These are phyloP conservation scores for Aspergillus intermedius DNA, from an alignment of 2,329 filamentous ascomycete genomes.

Conservation along the genomic window DNA sequence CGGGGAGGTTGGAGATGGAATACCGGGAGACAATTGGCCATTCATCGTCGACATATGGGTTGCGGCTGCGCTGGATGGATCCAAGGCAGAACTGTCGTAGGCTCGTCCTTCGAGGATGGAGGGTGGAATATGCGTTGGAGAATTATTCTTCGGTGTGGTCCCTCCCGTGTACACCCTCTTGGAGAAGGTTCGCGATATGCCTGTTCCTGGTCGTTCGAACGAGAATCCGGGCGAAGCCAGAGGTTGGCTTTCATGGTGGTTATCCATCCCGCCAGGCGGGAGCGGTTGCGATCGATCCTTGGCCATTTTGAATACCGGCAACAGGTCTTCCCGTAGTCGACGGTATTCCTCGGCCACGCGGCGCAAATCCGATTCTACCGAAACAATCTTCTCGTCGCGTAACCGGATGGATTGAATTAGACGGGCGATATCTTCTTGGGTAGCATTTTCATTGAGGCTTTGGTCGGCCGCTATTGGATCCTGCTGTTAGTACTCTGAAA, in stretches of 20 bases:
- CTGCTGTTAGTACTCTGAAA: background rate
- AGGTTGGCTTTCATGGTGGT: conserved; percentile 33
- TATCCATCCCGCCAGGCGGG: conserved; percentile 43
- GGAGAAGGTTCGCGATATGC: conserved; percentile 66
- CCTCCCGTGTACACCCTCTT: conserved; percentile 65
- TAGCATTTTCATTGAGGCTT: conserved; percentile 79
- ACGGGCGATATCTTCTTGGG: conserved; percentile 85
- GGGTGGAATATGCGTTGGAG: conserved; percentile 63
- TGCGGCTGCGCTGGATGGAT: conserved; percentile 63
- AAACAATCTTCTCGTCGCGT: conserved; percentile 81
- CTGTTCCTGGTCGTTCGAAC: conserved; percentile 41
- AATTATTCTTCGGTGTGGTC: conserved; percentile 66
- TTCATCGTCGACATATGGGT: conserved; percentile 65
- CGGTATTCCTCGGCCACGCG: conserved; percentile 83
- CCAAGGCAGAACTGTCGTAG: conserved; percentile 48
- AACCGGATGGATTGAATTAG: conserved; percentile 83
- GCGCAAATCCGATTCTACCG: conserved; percentile 75
- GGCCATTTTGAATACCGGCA: conserved; percentile 80
- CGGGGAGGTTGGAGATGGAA: conserved; percentile 42
- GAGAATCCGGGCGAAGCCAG: conserved; percentile 27
- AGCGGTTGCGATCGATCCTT: conserved; percentile 90
- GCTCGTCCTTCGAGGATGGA: conserved; percentile 62
- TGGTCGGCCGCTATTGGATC: conserved; percentile 69
- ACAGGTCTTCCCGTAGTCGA: conserved; percentile 79
- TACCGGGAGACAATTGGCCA: conserved; percentile 50